These are phyloP conservation scores for Diaporthe humulicola DNA, from an alignment of 2,329 filamentous ascomycete genomes.

Conservation along the genomic window DNA sequence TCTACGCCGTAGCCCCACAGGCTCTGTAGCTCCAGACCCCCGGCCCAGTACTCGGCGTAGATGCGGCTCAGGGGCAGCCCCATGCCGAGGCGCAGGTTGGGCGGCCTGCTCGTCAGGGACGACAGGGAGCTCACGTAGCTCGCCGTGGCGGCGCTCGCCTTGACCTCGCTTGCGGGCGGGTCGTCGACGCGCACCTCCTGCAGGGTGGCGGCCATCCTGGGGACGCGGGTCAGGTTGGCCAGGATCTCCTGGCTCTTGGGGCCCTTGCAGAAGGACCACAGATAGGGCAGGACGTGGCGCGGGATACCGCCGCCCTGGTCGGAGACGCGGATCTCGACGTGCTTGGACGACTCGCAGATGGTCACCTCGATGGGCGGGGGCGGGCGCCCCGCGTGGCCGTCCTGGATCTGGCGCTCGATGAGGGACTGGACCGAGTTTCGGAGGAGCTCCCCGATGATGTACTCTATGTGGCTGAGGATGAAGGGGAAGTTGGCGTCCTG, in stretches of 20 bases:
- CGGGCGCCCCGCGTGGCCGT: constrained; percentile 45
- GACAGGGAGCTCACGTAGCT: constrained; percentile 77
- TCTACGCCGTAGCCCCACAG: constrained; percentile 96
- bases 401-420: constrained; percentile 76
- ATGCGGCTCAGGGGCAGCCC: constrained; percentile 93
- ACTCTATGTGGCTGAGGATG: constrained; percentile 95
- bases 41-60: constrained; percentile 98
- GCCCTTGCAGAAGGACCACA: constrained; percentile 98
- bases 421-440: constrained; percentile 95
- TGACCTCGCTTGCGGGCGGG: constrained; percentile 41
- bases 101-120: constrained; percentile 84
- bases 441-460: constrained; percentile 94
- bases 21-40: constrained; percentile 89
- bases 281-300: constrained; percentile 84
- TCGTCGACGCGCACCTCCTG: constrained; percentile 78
- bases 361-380: constrained; percentile 93
- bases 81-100: constrained; percentile 90
- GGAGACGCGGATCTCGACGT: constrained; percentile 96
- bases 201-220: constrained; percentile 92
- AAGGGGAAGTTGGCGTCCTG: constrained; percentile 94
- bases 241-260: constrained; percentile 82
- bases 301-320: constrained; percentile 95
- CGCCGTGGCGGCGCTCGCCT: constrained; percentile 36
- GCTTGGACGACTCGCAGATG: constrained; percentile 92
- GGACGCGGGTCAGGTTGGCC: constrained; percentile 88